These are phyloP conservation scores for Russula lepida DNA, from an alignment of 768 basidiomycete species.

Conservation along the genomic window DNA sequence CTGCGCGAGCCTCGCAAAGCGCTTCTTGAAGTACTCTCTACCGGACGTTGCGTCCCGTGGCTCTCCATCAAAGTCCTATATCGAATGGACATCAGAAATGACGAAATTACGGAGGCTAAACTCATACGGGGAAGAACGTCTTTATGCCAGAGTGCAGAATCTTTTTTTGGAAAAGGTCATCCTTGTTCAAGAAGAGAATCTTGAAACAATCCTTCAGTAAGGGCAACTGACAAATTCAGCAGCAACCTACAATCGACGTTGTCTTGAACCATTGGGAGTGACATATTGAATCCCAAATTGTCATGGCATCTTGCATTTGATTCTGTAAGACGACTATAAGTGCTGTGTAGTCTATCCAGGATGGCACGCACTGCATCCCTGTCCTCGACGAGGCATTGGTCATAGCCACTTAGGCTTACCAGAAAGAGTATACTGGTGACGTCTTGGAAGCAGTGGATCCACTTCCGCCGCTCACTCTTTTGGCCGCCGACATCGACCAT, in stretches of 20 bases:
- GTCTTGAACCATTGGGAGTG: constrained; percentile 96
- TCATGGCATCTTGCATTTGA: constrained; percentile 98
- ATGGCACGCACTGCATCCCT: constrained; percentile 64
- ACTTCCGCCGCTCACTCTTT: constrained; percentile 87
- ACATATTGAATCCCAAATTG: constrained; percentile 98
- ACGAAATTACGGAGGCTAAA: constrained; percentile 20
- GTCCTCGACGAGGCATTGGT: constrained; percentile 90
- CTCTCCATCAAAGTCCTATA: constrained; percentile 78
- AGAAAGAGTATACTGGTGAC: constrained; percentile 90
- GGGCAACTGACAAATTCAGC: background rate
- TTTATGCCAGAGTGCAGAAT: constrained; percentile 75
- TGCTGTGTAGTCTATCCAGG: background rate
- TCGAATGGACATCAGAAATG: background rate
- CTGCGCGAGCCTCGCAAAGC: constrained; percentile 74
- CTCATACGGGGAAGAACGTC: constrained; percentile 72
- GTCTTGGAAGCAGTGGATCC: constrained; percentile 94
- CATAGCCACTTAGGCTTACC: constrained; percentile 87
- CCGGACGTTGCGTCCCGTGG: constrained; percentile 63
- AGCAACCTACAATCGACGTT: constrained; percentile 64
- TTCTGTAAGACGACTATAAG: constrained; percentile 43
- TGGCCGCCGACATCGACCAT: constrained; percentile 95
- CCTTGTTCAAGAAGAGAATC: constrained; percentile 95
- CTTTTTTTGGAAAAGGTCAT: constrained; percentile 86
- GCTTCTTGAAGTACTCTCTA: constrained; percentile 82
- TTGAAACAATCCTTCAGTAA: constrained; percentile 9